Conservation (phyloP, 257 asterid species). For the Salvia rosmarinus region DNA sequence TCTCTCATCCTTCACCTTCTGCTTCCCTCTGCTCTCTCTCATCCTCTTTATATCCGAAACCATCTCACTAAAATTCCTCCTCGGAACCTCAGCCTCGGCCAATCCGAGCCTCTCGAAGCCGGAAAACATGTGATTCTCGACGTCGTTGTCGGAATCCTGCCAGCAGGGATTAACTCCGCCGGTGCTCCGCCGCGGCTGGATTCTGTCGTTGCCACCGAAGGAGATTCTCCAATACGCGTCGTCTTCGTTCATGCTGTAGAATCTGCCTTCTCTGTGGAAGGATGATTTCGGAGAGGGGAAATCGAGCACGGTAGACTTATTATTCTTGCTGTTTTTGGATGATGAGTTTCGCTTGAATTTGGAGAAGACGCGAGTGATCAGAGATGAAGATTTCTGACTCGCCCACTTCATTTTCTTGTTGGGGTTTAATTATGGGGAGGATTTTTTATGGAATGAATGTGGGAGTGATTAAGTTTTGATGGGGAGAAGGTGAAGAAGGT, state of each 20-base stretch:
- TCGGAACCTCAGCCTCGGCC: slow-evolving; percentile 23
- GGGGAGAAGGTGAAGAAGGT: too few species aligned
- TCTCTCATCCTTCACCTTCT: slow-evolving; percentile 21
- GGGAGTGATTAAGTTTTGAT: not conserved
- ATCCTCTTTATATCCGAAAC: slow-evolving; percentile 41
- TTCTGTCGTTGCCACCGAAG: slow-evolving; percentile 45
- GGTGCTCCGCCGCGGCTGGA: slow-evolving; percentile 42
- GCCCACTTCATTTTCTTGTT: slow-evolving; percentile 74
- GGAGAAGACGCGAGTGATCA: slow-evolving; percentile 54
- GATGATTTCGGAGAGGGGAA: slow-evolving; percentile 28
- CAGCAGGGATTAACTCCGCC: slow-evolving; percentile 51
- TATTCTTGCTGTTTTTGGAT: slow-evolving; percentile 26
- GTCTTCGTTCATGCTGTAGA: slow-evolving; percentile 59
- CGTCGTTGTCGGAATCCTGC: too few species aligned
- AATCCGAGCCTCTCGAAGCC: slow-evolving; percentile 25
- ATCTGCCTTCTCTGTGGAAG: slow-evolving; percentile 44
- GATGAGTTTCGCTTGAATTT: slow-evolving; percentile 49
- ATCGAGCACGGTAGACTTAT: not conserved
- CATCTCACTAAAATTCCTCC: slow-evolving; percentile 43
- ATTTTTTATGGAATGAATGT: not conserved
- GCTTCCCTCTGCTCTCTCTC: slow-evolving; percentile 37
- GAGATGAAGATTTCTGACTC: slow-evolving; percentile 51
- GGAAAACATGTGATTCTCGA: slow-evolving; percentile 17
- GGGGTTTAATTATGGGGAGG: not conserved
- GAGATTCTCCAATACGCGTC: slow-evolving; percentile 75